phyloP scores from a whole-genome alignment of 352 stramenopile species.

The Globisporangium cystogenes region DNA sequence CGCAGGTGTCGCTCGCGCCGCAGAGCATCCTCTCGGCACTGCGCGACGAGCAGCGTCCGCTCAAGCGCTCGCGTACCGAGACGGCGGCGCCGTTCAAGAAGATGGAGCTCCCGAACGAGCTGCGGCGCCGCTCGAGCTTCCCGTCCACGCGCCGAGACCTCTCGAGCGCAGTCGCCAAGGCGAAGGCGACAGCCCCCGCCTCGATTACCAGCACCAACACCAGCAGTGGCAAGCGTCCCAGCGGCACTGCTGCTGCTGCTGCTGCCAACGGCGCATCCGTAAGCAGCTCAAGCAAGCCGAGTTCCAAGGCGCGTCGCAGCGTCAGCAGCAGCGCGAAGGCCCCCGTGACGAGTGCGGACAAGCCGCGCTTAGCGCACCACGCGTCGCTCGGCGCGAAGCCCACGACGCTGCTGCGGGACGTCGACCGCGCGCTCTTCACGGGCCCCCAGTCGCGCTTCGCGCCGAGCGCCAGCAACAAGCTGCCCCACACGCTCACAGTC shows the following conservation, averaged over 20 bases:
- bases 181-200: neutral
- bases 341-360: conserved; percentile 1
- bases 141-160: conserved; percentile 11
- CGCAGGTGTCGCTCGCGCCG: conserved; percentile 3
- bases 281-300: conserved; percentile 2
- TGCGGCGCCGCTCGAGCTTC: conserved; percentile 11
- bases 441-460: conserved; percentile 14
- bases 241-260: neutral
- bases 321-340: neutral
- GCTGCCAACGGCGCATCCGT: neutral
- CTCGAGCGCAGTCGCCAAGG: conserved; percentile 1
- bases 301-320: neutral
- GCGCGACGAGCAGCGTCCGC: conserved; percentile 39
- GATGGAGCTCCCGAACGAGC: conserved; percentile 18
- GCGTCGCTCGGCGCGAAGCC: conserved; percentile 9
- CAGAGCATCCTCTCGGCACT: conserved; percentile 65
- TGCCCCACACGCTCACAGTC: conserved; percentile 1
- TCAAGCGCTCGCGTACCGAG: conserved; percentile 33
- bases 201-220: conserved; percentile 2
- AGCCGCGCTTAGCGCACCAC: conserved; percentile 10
- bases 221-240: conserved; percentile 1
- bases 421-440: conserved; percentile 21
- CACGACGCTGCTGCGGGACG: conserved; percentile 24
- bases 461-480: conserved; percentile 10
- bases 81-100: conserved; percentile 39